These are phyloP conservation scores for Acacia confusa DNA, from an alignment of 306 rosid species.

Conservation along the genomic window DNA sequence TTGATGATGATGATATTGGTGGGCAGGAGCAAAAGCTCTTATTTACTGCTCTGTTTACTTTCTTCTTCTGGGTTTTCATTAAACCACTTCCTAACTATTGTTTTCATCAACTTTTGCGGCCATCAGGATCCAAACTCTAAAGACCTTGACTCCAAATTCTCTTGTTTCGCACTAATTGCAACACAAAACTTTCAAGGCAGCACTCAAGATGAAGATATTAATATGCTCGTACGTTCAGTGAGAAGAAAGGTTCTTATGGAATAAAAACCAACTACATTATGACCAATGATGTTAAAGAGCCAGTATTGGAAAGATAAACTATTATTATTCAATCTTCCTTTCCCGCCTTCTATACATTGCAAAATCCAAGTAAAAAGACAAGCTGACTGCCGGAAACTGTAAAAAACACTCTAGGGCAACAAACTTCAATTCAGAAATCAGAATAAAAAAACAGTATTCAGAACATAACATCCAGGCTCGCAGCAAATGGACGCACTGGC, in stretches of 20 bases:
- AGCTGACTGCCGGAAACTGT: neutral
- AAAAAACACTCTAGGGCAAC: neutral
- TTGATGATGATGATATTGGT: neutral
- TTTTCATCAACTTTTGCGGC: neutral
- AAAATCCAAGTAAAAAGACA: neutral
- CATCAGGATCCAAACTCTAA: slow-evolving; percentile 44
- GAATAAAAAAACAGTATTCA: neutral
- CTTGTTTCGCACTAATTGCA: neutral
- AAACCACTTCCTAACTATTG: slow-evolving; percentile 44
- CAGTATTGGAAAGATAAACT: neutral
- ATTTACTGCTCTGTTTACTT: slow-evolving; percentile 30
- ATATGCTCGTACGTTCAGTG: neutral
- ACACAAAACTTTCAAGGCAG: neutral
- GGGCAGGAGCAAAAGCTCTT: slow-evolving; percentile 34
- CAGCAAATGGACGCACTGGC: neutral
- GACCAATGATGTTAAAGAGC: neutral
- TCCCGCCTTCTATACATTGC: neutral
- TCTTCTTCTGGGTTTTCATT: slow-evolving; percentile 51
- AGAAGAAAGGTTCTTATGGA: neutral
- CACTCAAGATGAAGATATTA: neutral
- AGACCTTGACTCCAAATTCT: slow-evolving; percentile 33
- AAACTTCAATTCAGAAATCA: neutral
- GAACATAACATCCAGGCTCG: neutral
- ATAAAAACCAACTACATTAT: neutral
- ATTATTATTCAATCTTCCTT: neutral